Evolutionary conservation across 139 green algal genomes (phyloP).

Genomic region (Chlorella sp.): DNA sequence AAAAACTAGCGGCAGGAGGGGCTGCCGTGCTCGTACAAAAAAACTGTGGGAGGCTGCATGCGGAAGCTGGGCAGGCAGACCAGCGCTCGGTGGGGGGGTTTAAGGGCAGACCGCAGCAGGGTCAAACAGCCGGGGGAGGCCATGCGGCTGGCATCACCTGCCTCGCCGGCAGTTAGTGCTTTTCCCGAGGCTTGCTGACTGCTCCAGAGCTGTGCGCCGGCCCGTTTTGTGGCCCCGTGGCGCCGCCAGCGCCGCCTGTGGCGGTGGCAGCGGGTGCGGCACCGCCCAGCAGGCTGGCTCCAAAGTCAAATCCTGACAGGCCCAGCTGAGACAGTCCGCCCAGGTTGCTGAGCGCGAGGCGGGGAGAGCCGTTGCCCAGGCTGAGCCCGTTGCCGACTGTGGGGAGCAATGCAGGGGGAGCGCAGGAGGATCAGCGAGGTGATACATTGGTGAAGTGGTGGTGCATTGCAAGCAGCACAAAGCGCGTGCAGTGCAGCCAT

Average conservation of each 20-base stretch:
- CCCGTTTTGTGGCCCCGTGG: conserved; percentile 12
- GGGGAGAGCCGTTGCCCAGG: conserved; percentile 40
- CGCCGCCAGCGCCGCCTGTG: conserved; percentile 13
- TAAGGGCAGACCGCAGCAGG: too few species aligned
- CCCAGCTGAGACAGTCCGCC: conserved; percentile 36
- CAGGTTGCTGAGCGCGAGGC: conserved; percentile 17
- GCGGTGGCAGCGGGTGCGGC: background rate
- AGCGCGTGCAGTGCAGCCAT: too few species aligned
- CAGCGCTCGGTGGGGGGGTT: too few species aligned
- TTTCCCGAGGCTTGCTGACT: background rate
- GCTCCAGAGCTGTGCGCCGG: background rate
- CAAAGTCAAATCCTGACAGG: conserved; percentile 27
- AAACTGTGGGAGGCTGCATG: too few species aligned
- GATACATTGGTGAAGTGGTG: too few species aligned
- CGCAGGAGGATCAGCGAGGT: background rate
- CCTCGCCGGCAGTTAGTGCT: too few species aligned
- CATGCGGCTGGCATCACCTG: too few species aligned
- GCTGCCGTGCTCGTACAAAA: too few species aligned
- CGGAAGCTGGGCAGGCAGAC: too few species aligned
- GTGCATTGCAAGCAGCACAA: too few species aligned
- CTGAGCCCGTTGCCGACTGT: conserved; percentile 23
- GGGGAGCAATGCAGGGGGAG: background rate
- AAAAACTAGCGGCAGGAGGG: too few species aligned
- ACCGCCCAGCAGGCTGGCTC: background rate
- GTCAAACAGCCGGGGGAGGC: too few species aligned